A percentile compares a stretch with the other conserved stretches of the same genome.
Conservation (phyloP, 208 protist genomes). For the Kentomonas sorsogonicus region DNA sequence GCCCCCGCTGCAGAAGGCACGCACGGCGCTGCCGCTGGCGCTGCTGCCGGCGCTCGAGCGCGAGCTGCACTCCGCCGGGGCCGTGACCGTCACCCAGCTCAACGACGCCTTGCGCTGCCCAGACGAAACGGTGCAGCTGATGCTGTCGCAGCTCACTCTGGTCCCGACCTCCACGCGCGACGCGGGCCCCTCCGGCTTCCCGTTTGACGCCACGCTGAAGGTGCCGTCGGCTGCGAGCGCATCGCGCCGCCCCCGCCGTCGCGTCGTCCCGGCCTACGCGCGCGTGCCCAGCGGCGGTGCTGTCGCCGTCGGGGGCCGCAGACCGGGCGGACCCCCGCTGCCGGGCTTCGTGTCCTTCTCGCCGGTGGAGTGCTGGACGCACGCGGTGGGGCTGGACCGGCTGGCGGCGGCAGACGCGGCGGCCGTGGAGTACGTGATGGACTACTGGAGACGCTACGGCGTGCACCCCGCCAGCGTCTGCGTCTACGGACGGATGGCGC, state of each 20-base stretch:
- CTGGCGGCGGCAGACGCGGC: slow-evolving; percentile 42
- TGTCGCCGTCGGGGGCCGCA: too few species aligned
- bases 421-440: slow-evolving; percentile 47
- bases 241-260: too few species aligned
- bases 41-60: slow-evolving; percentile 39
- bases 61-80: slow-evolving; percentile 34
- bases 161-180: too few species aligned
- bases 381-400: slow-evolving; percentile 43
- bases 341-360: slow-evolving; percentile 46
- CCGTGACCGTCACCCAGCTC: slow-evolving; percentile 41
- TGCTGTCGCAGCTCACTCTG: slow-evolving; percentile 36
- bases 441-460: slow-evolving; percentile 37
- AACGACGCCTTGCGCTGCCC: slow-evolving; percentile 56
- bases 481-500: too few species aligned
- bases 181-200: too few species aligned
- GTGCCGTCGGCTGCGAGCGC: neutral
- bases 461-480: too few species aligned
- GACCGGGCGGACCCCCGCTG: slow-evolving; percentile 37
- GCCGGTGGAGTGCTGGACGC: slow-evolving; percentile 72
- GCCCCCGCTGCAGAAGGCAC: slow-evolving; percentile 30
- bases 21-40: slow-evolving; percentile 30
- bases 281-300: too few species aligned
- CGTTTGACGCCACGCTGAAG: too few species aligned
- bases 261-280: too few species aligned
- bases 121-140: slow-evolving; percentile 33